Base-by-base conservation (phyloP, 495 filamentous ascomycete species). In the Tuber indicum region DNA sequence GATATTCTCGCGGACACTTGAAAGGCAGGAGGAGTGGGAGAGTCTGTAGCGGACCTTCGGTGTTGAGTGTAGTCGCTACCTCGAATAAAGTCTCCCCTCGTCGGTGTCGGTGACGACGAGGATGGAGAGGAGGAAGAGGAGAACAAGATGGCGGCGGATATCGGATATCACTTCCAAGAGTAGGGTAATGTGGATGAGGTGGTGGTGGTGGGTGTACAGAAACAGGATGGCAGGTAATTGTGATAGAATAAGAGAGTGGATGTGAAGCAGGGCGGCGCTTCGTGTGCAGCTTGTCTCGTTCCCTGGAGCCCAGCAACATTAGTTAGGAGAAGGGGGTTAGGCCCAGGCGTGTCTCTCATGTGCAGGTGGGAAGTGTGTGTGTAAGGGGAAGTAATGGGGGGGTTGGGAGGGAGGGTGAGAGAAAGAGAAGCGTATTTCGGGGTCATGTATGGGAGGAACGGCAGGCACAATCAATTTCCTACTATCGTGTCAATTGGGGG, bases 1-100 rank as follows among this genome's bases (percentile, higher is more conserved):
- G 91, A 92, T 77, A 92, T 88, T 49, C 76, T 76, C 39, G 76
- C 73, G 73, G 72, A 73, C 74, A 80, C 74, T 43, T 81, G 71
- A 70, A 78, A 77, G 70, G 79, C 72, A 21, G 81, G 75, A 58
- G 81, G 79, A 26, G 82, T 81, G 45, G 82, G 82, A 23, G 81
- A 78, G 62, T 82, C 77, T 75, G 73, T 76, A 36, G 74, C 45
- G 44, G 71, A 77, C n/a, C 75, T 76, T 74, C 78, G 81, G 74
- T 45, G 73, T 72, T 76, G 52, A 43, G 78, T 74, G 76, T 77
- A 77, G 71, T 80, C 76, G 75, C 77, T 74, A 71, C 77, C 76
- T 75, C 77, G 79, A 52, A 83, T 75, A 78, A 82, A 83, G 78
- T 82, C 82, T 78, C 79, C 82, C 75, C 82, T 83, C 82, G 82